phyloP scores from a whole-genome alignment of 2,329 filamentous ascomycete genomes.

The Calonectria multiphialidica region DNA sequence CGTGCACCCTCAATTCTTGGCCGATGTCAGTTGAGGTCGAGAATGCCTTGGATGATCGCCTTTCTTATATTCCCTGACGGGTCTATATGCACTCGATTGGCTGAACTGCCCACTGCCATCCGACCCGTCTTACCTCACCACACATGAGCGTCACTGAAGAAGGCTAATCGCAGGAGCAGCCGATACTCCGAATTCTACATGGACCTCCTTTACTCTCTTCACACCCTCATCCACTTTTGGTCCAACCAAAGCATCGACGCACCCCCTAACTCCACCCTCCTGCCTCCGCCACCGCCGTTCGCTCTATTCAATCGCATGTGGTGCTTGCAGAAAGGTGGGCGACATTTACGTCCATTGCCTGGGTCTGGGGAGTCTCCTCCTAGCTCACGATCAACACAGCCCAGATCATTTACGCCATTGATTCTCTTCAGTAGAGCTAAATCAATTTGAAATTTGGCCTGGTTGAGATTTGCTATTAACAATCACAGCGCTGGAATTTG shows the following conservation, averaged over 20 bases:
- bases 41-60: background rate
- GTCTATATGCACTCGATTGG: background rate
- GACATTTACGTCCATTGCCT: background rate
- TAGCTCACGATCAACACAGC: no score
- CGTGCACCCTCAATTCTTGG: background rate
- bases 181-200: background rate
- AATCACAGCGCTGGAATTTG: background rate
- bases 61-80: background rate
- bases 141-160: background rate
- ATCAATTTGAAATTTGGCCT: background rate
- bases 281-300: background rate
- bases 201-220: background rate
- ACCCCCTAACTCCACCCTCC: background rate
- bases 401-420: background rate
- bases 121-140: background rate
- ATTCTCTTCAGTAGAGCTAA: background rate
- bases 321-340: background rate
- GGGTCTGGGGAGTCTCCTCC: background rate
- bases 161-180: background rate
- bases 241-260: conserved; percentile 7
- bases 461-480: background rate
- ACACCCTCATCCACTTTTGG: conserved; percentile 16
- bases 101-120: background rate
- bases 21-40: background rate
- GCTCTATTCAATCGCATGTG: background rate